Evolutionary conservation across 768 basidiomycete species (phyloP).

Genomic region (Leccinum aurantiacum): DNA sequence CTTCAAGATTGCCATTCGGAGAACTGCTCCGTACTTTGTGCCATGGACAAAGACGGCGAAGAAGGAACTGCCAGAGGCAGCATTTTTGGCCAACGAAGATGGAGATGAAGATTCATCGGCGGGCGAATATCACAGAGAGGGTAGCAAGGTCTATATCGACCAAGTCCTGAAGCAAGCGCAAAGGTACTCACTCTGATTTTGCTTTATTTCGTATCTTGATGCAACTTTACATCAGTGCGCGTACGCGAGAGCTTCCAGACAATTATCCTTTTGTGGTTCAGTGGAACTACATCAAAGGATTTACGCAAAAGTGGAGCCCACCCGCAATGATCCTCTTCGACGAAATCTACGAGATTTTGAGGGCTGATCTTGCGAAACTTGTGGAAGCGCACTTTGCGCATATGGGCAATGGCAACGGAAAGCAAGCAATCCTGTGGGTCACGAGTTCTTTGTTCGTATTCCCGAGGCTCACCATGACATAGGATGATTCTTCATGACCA

Average conservation of each 20-base stretch:
- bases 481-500: slow-evolving; percentile 54
- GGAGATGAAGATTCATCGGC: slow-evolving; percentile 8
- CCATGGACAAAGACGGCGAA: slow-evolving; percentile 41
- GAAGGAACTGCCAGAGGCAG: slow-evolving; percentile 7
- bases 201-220: neutral
- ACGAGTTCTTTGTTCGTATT: rapidly evolving
- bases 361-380: slow-evolving; percentile 40
- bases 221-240: slow-evolving; percentile 43
- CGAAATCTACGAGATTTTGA: slow-evolving; percentile 37
- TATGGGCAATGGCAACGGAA: slow-evolving; percentile 53
- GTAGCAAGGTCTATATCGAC: slow-evolving; percentile 44
- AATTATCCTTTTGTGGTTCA: slow-evolving; percentile 66
- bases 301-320: slow-evolving; percentile 47
- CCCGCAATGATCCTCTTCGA: slow-evolving; percentile 51
- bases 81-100: slow-evolving; percentile 46
- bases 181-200: slow-evolving; percentile 36
- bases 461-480: neutral
- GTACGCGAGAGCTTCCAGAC: slow-evolving; percentile 69
- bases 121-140: neutral
- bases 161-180: slow-evolving; percentile 50
- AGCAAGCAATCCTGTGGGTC: slow-evolving; percentile 48
- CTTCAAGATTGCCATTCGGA: slow-evolving; percentile 49
- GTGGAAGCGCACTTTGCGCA: slow-evolving; percentile 49
- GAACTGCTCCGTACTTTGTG: slow-evolving; percentile 57
- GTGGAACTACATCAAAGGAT: slow-evolving; percentile 43